Base-by-base conservation (phyloP, 441 rosid genomes). In the Kokia cookei region DNA sequence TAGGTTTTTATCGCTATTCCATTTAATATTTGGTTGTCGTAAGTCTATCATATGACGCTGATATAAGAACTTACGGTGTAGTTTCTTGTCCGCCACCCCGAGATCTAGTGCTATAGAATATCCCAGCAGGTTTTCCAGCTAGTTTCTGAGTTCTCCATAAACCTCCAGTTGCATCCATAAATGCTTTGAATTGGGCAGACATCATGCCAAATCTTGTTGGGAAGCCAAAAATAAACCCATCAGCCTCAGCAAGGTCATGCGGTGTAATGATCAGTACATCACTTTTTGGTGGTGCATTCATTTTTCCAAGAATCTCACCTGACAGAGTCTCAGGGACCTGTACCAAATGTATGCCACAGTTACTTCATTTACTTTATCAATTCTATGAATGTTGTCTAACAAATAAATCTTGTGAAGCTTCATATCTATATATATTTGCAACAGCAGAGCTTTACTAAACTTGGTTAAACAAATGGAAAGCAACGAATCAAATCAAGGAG, bases 1-100 rank as follows among this genome's bases (percentile, higher is more conserved):
- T 69, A 64, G 22, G 72, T 22, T 63, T 72, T 47, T 42, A 22
- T 26, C 13, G 27, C 71, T 2, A 19, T 71, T 2, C 9, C 5
- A 13, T 58, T 42, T 29, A 10, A 19, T 50, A 22, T 35, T 69
- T 72, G 65, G 65, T 70, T 48, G 24, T 79, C 67, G 37, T 40
- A 37, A 35, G 65, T 45, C 27, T 51, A 51, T 6, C 1, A 47
- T 68, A 8, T 1, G 22, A 55, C 8, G 37, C 12, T 17, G 35
- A 53, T 14, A 45, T 7, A 15, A 53, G 71, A 71, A 74, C 93
- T 87, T 80, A 95, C 99, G 99, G 84, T 3, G 99, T 95, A 51
- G 99, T 95, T 85, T 95, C 99, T 73, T 95, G 99, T 54, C 98
- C 99, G 55, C 99, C 99, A 40, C 99, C 99, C 81, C 93, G 97